Evolutionary conservation across 2,329 filamentous ascomycete genomes (phyloP).

Genomic region (Grosmannia penicillata): DNA sequence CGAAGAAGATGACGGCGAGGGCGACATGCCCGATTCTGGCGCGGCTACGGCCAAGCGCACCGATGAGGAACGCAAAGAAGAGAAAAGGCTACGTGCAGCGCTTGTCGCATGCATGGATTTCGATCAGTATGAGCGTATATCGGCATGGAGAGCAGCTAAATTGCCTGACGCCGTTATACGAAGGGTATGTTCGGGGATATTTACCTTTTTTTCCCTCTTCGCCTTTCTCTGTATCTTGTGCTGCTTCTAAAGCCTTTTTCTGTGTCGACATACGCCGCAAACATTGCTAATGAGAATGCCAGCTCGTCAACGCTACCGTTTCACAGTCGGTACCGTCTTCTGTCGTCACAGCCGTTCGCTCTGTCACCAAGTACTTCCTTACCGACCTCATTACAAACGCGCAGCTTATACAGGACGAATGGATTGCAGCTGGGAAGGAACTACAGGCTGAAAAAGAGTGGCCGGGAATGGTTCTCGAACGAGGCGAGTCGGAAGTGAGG

Average conservation of each 20-base stretch:
- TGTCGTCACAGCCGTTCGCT: slow-evolving; percentile 61
- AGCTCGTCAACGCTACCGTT: slow-evolving; percentile 67
- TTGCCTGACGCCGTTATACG: slow-evolving; percentile 55
- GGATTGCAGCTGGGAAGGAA: slow-evolving; percentile 43
- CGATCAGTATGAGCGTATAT: slow-evolving; percentile 56
- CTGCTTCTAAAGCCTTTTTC: too few relatives aligned
- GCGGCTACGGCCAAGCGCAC: slow-evolving; percentile 18
- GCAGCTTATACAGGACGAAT: slow-evolving; percentile 56
- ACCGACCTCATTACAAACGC: slow-evolving; percentile 63
- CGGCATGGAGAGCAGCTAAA: slow-evolving; percentile 54
- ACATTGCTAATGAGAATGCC: neutral
- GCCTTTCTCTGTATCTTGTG: too few relatives aligned
- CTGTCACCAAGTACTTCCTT: slow-evolving; percentile 62
- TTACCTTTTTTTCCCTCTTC: neutral
- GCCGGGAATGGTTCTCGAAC: slow-evolving; percentile 13
- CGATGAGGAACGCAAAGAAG: slow-evolving; percentile 46
- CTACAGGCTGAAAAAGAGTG: slow-evolving; percentile 34
- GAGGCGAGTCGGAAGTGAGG: slow-evolving; percentile 14
- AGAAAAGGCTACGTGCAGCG: slow-evolving; percentile 47
- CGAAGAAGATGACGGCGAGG: slow-evolving; percentile 30
- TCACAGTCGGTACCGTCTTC: slow-evolving; percentile 63
- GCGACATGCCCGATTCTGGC: slow-evolving; percentile 15
- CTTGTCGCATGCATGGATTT: slow-evolving; percentile 49
- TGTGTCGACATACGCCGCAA: too few relatives aligned
- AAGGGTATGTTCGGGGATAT: slow-evolving; percentile 31